phyloP scores from a whole-genome alignment of 495 filamentous ascomycete genomes.

The Podospora pseudoanserina region DNA sequence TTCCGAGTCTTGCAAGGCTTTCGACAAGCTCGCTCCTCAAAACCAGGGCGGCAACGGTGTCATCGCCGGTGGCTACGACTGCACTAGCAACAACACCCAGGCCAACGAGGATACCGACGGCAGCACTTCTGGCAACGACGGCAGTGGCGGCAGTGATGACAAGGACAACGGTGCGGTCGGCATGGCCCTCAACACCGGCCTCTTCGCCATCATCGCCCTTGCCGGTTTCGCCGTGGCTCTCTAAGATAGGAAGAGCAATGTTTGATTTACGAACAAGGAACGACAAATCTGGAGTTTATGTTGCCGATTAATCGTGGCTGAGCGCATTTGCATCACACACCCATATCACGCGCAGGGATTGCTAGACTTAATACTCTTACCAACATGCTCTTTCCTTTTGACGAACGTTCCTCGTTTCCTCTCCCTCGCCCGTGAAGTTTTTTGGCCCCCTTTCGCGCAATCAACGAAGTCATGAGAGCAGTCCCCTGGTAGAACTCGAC shows the following conservation, averaged over 20 bases:
- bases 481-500: not conserved
- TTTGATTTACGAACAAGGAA: slow-evolving; percentile 10
- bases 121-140: slow-evolving; percentile 21
- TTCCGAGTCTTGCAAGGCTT: slow-evolving; percentile 41
- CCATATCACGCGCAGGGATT: slow-evolving; percentile 28
- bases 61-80: slow-evolving; percentile 62
- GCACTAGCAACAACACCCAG: slow-evolving; percentile 45
- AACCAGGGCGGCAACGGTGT: slow-evolving; percentile 38
- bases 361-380: slow-evolving; percentile 38
- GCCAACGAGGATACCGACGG: slow-evolving; percentile 42
- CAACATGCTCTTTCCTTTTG: slow-evolving; percentile 19
- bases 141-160: slow-evolving; percentile 18
- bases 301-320: slow-evolving; percentile 16
- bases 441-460: not conserved
- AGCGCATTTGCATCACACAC: slow-evolving; percentile 21
- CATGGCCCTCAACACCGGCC: slow-evolving; percentile 34
- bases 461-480: not conserved
- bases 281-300: slow-evolving; percentile 20
- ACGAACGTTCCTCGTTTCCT: not conserved
- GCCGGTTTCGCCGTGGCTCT: slow-evolving; percentile 37
- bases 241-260: slow-evolving; percentile 16
- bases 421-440: not conserved
- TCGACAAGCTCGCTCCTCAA: slow-evolving; percentile 41
- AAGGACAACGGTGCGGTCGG: slow-evolving; percentile 34
- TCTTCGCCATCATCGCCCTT: slow-evolving; percentile 38